Evolutionary conservation across 1,284 basidiomycete genomes (phyloP).

Genomic region (Volvariella surrecta): DNA sequence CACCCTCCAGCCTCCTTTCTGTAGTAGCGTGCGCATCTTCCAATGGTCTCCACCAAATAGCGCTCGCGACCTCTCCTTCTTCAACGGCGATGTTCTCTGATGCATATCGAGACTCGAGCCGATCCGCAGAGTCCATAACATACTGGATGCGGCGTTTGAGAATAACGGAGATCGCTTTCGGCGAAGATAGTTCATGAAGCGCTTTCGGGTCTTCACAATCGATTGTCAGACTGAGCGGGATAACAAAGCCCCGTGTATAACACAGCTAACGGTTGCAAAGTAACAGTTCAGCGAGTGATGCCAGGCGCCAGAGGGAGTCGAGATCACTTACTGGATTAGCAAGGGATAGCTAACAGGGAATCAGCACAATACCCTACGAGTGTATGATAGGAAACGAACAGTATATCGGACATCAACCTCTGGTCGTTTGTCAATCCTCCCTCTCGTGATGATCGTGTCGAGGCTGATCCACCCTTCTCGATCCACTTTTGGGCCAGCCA

Average conservation of each 20-base stretch:
- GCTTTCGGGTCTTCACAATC: background rate
- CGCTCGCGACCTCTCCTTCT: background rate
- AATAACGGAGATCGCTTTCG: background rate
- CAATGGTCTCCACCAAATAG: background rate
- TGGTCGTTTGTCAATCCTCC: background rate
- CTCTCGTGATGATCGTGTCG: background rate
- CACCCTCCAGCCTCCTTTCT: background rate
- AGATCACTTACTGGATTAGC: background rate
- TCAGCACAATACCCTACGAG: background rate
- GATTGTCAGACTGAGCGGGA: background rate
- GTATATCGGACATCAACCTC: background rate
- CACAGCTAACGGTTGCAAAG: background rate
- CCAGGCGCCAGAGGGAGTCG: background rate
- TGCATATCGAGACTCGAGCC: background rate
- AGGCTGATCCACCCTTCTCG: background rate
- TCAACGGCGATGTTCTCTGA: background rate
- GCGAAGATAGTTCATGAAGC: background rate
- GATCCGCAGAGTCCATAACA: background rate
- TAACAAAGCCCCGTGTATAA: background rate
- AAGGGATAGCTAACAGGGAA: slow-evolving; percentile 1
- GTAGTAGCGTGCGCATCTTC: background rate
- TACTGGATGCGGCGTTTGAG: background rate
- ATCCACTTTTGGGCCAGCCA: background rate
- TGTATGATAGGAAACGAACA: background rate
- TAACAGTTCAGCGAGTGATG: background rate